phyloP scores from a whole-genome alignment of 768 basidiomycete species.

The Pisolithus orientalis region DNA sequence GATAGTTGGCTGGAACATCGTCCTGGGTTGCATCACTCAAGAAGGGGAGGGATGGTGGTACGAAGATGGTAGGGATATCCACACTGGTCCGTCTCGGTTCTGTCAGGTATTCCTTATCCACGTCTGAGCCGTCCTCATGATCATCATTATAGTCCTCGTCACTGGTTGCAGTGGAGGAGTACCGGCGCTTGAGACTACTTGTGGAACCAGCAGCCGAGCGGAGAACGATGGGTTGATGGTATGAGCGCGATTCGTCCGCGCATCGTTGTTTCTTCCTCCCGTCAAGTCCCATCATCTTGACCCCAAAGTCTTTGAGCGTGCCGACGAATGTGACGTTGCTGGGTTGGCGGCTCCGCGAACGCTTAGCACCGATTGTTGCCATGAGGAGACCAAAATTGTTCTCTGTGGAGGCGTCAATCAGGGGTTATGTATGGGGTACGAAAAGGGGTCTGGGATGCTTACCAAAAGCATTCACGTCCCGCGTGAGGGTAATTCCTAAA shows the following conservation, averaged over 20 bases:
- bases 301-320: slow-evolving; percentile 4
- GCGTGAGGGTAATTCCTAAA: slow-evolving; percentile 13
- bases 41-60: not conserved
- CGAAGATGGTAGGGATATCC: not conserved
- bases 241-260: not conserved
- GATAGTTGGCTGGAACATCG: not conserved
- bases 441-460: not conserved
- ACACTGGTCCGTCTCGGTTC: not conserved
- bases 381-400: slow-evolving; percentile 4
- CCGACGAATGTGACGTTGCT: slow-evolving; percentile 3
- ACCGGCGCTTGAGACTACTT: not conserved
- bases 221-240: slow-evolving; percentile 1
- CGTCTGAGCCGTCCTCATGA: not conserved
- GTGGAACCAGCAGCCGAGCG: not conserved
- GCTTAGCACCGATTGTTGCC: slow-evolving; percentile 6
- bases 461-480: slow-evolving; percentile 5
- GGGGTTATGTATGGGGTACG: not conserved
- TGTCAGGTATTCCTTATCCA: not conserved
- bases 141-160: not conserved
- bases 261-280: slow-evolving; percentile 2
- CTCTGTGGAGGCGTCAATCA: not conserved
- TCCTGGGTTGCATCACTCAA: not conserved
- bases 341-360: not conserved
- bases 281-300: not conserved
- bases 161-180: not conserved